Conservation (phyloP, 441 rosid species). For the Populus hybrid region DNA sequence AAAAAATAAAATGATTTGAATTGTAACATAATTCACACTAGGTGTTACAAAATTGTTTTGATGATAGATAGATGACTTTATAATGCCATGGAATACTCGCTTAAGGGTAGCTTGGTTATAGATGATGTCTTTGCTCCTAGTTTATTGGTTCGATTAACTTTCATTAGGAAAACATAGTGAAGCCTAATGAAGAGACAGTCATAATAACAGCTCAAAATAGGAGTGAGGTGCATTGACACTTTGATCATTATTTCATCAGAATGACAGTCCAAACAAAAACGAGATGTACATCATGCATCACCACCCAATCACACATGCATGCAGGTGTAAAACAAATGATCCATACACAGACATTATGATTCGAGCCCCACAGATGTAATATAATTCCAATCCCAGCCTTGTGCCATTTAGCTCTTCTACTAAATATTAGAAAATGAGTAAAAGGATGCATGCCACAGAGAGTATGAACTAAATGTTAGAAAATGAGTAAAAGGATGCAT, state of each 20-base stretch:
- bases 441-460: background rate
- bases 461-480: background rate
- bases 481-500: background rate
- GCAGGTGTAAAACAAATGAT: conserved; percentile 1
- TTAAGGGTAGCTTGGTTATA: background rate
- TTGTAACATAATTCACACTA: conserved; percentile 1
- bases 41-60: background rate
- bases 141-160: background rate
- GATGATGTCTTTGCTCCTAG: background rate
- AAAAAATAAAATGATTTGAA: conserved; percentile 7
- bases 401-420: background rate
- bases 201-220: background rate
- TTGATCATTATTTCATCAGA: background rate
- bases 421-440: background rate
- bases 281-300: background rate
- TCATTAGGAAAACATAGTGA: background rate
- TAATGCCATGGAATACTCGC: background rate
- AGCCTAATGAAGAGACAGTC: background rate
- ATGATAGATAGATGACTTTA: background rate
- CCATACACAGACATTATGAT: background rate
- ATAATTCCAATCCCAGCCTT: background rate
- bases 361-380: background rate
- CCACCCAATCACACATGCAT: background rate
- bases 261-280: background rate
- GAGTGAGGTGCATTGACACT: background rate